Evolutionary conservation across 306 rosid genomes (phyloP).

Genomic region (Rosa persica): DNA sequence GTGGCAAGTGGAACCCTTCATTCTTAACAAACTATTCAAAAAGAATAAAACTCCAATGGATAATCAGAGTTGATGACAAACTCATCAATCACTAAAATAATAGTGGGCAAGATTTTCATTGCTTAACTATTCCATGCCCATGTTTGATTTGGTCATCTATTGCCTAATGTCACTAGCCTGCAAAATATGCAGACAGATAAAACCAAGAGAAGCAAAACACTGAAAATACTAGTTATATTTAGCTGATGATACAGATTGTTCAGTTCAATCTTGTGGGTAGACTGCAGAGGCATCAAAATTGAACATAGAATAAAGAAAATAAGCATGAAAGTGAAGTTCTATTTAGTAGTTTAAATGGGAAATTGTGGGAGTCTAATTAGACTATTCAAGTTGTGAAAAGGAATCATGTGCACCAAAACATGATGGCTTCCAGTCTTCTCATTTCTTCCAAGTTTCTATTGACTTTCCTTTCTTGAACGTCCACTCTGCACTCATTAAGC

Average conservation of each 20-base stretch:
- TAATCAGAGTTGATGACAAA: not conserved
- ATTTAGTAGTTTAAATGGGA: not conserved
- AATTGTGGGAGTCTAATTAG: not conserved
- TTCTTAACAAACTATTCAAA: not conserved
- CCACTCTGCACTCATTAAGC: not conserved
- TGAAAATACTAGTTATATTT: not conserved
- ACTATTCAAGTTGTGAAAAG: not conserved
- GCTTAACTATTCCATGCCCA: not conserved
- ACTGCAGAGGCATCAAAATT: slow-evolving; percentile 3
- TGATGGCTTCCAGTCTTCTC: slow-evolving; percentile 1
- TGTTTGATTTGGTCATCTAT: slow-evolving; percentile 4
- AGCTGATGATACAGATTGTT: not conserved
- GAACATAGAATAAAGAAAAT: not conserved
- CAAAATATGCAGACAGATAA: not conserved
- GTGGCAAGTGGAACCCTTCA: slow-evolving; percentile 1
- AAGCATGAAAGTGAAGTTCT: not conserved
- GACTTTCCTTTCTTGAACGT: slow-evolving; percentile 9
- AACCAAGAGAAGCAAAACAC: slow-evolving; percentile 5
- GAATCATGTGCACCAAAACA: not conserved
- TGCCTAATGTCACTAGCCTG: slow-evolving; percentile 13
- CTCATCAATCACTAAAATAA: not conserved
- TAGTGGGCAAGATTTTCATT: not conserved
- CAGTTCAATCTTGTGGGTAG: not conserved
- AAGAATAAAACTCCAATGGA: not conserved
- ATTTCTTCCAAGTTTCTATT: slow-evolving; percentile 21